phyloP scores from a whole-genome alignment of 495 filamentous ascomycete species.

The Penicillium daleae region DNA sequence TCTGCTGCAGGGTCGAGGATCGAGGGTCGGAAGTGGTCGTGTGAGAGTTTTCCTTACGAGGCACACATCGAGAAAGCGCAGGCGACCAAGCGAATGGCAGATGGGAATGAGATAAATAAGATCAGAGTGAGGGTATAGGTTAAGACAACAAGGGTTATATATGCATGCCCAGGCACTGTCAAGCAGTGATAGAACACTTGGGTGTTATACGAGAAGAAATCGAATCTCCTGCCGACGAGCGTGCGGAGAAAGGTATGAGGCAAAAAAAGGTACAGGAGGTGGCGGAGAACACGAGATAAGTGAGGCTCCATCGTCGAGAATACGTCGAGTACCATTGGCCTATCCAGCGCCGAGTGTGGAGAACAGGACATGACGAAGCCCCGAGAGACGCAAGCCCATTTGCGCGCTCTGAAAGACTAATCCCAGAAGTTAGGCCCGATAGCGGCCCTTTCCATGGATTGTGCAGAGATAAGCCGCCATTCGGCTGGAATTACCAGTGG shows the following conservation, averaged over 20 bases:
- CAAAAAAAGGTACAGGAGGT: conserved; percentile 28
- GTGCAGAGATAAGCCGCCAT: not conserved
- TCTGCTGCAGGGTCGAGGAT: conserved; percentile 3
- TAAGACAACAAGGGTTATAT: conserved; percentile 1
- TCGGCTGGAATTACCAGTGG: not conserved
- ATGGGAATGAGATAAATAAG: not conserved
- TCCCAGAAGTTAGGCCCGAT: not conserved
- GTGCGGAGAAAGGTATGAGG: conserved; percentile 20
- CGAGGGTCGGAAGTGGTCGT: conserved; percentile 2
- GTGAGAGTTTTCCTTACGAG: not conserved
- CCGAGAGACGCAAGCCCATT: conserved; percentile 1
- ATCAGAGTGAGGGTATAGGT: not conserved
- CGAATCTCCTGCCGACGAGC: not conserved
- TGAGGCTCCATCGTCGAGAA: conserved; percentile 1
- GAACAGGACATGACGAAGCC: not conserved
- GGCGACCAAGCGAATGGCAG: conserved; percentile 4
- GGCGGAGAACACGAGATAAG: conserved; percentile 22
- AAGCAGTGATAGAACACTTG: conserved; percentile 9
- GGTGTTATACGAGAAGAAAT: conserved; percentile 2
- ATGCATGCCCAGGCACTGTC: conserved; percentile 9
- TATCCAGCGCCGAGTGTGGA: conserved; percentile 1
- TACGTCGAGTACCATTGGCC: conserved; percentile 9
- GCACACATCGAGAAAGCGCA: not conserved
- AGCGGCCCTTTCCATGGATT: not conserved
- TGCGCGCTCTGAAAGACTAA: not conserved